These are phyloP conservation scores for Kingdonia uniflora DNA, from an alignment of 164 flowering plant genomes.

Conservation along the genomic window DNA sequence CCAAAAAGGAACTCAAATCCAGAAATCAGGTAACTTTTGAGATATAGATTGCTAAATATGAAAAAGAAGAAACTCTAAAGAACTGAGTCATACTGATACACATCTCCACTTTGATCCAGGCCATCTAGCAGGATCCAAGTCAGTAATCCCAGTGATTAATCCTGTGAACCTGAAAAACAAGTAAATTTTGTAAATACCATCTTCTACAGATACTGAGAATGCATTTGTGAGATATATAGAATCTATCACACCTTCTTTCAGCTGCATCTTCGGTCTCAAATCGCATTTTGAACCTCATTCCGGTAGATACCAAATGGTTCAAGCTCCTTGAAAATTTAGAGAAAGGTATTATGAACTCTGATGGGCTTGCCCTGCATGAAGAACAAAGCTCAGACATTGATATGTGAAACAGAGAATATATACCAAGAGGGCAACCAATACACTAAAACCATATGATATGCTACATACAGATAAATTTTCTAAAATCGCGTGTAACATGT, in stretches of 20 bases:
- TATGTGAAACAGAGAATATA: too few relatives aligned
- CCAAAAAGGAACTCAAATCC: too few relatives aligned
- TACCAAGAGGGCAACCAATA: too few relatives aligned
- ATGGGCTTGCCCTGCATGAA: conserved; percentile 57
- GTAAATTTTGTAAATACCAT: neutral
- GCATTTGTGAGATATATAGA: neutral
- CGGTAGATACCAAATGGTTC: conserved; percentile 36
- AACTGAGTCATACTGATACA: conserved; percentile 43
- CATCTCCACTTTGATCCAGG: conserved; percentile 90
- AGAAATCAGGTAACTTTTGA: too few relatives aligned
- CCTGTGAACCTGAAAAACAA: conserved; percentile 56
- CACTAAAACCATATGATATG: too few relatives aligned
- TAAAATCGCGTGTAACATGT: too few relatives aligned
- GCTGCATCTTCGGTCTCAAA: conserved; percentile 85
- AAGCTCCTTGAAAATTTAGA: conserved; percentile 56
- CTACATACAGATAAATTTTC: too few relatives aligned
- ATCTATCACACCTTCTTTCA: conserved; percentile 57
- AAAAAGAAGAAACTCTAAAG: neutral
- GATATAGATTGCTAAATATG: too few relatives aligned
- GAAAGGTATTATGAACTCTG: conserved; percentile 68
- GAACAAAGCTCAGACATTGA: neutral
- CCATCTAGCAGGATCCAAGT: conserved; percentile 78
- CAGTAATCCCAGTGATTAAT: conserved; percentile 56
- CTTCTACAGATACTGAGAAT: neutral
- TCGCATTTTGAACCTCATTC: conserved; percentile 83